Evolutionary conservation across 2,329 filamentous ascomycete species (phyloP).

Genomic region (Metarhizium brunneum): DNA sequence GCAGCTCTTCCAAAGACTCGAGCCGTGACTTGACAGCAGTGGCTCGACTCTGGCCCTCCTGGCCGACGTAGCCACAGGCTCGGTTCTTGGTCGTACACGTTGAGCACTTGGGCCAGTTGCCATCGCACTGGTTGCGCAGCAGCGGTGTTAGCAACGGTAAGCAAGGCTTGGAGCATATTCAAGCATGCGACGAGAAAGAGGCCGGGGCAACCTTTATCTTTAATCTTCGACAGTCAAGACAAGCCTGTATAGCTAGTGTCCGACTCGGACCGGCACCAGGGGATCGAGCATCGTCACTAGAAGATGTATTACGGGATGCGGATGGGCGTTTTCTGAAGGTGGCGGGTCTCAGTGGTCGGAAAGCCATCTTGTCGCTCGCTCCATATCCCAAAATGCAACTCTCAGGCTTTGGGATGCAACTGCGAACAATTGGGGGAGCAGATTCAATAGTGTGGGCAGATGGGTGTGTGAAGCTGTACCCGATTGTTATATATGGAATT

Average conservation of each 20-base stretch:
- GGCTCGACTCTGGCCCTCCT: neutral
- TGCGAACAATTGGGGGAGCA: too few species aligned
- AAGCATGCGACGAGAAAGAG: neutral
- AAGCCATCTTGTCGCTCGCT: neutral
- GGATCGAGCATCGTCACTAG: neutral
- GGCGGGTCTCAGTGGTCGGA: neutral
- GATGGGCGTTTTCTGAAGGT: neutral
- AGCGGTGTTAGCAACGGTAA: neutral
- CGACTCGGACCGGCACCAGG: neutral
- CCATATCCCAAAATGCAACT: too few species aligned
- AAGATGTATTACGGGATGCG: neutral
- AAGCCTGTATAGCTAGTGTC: neutral
- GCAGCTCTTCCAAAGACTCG: neutral
- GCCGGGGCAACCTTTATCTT: neutral
- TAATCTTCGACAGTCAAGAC: neutral
- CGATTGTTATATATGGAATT: too few species aligned
- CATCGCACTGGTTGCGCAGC: neutral
- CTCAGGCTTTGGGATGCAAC: too few species aligned
- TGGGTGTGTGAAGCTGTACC: too few species aligned
- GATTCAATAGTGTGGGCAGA: too few species aligned
- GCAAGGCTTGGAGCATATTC: too few species aligned
- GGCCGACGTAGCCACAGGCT: neutral
- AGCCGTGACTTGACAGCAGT: neutral
- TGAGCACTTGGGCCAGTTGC: neutral
- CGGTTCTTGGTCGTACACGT: neutral